Conservation (phyloP, 805 yeast genomes). For the Candida oleophila region DNA sequence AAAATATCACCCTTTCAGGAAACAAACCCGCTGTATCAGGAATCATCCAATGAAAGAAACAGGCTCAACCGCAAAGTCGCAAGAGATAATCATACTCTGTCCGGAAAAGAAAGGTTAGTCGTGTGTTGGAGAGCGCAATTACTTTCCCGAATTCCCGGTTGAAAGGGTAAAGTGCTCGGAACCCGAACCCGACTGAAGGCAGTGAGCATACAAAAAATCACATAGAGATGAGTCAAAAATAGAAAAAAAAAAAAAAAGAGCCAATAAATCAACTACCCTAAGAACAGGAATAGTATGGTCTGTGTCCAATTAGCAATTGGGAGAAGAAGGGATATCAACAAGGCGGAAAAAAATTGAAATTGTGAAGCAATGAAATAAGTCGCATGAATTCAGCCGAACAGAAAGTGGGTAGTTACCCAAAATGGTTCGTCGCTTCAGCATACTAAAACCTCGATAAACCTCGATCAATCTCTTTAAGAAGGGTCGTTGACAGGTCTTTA, state of each 20-base stretch:
- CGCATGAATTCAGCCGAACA: too few relatives aligned
- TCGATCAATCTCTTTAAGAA: background rate
- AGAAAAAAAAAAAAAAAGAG: background rate
- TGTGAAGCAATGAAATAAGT: background rate
- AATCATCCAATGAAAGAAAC: background rate
- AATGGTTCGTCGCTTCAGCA: too few relatives aligned
- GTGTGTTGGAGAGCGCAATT: background rate
- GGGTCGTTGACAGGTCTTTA: background rate
- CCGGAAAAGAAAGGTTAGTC: background rate
- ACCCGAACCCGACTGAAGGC: background rate
- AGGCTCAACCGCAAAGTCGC: background rate
- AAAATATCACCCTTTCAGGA: background rate
- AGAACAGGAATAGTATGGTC: too few relatives aligned
- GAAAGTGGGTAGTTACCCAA: too few relatives aligned
- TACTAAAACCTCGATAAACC: too few relatives aligned
- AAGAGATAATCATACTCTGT: background rate
- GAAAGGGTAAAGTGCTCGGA: constrained; percentile 2
- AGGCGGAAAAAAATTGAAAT: background rate
- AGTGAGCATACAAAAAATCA: background rate
- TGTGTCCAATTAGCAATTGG: too few relatives aligned
- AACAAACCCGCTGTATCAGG: background rate
- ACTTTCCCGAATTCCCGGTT: background rate
- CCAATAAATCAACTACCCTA: background rate
- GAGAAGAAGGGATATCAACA: too few relatives aligned
- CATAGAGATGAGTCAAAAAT: background rate